Evolutionary conservation across 306 rosid genomes (phyloP).

Genomic region (Cucumis cinereus): DNA sequence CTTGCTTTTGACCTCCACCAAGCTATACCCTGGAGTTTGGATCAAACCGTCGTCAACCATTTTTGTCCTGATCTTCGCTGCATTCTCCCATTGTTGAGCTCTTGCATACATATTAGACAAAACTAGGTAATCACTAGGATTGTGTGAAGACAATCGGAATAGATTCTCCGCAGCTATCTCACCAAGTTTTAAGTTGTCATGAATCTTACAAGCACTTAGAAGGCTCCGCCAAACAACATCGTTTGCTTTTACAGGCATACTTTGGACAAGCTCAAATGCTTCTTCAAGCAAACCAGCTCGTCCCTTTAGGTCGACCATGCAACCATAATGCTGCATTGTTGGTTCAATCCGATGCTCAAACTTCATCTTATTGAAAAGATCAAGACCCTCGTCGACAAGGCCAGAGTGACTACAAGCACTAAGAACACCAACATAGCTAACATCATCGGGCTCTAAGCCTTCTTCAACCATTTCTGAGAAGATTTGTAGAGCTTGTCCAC

Average conservation of each 20-base stretch:
- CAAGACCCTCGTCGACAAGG: conserved; percentile 54
- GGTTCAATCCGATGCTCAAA: conserved; percentile 48
- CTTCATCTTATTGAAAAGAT: conserved; percentile 43
- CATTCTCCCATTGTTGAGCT: conserved; percentile 50
- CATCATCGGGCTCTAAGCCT: conserved; percentile 58
- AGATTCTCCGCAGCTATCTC: conserved; percentile 46
- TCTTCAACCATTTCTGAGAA: conserved; percentile 49
- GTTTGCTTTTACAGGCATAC: conserved; percentile 49
- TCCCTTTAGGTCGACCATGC: conserved; percentile 76
- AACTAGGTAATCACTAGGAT: conserved; percentile 54
- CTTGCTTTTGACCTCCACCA: conserved; percentile 52
- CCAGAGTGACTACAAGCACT: conserved; percentile 74
- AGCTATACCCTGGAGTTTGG: conserved; percentile 62
- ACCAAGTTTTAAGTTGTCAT: conserved; percentile 44
- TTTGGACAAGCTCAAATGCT: conserved; percentile 45
- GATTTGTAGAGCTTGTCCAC: conserved; percentile 53
- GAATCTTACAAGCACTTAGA: conserved; percentile 66
- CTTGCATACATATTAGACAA: conserved; percentile 61
- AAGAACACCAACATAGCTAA: conserved; percentile 45
- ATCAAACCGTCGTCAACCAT: conserved; percentile 33
- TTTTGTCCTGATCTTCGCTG: conserved; percentile 49
- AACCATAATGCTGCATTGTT: conserved; percentile 58
- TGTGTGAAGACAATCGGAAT: conserved; percentile 27
- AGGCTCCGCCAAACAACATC: conserved; percentile 73
- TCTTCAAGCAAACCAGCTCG: conserved; percentile 55